Conservation (phyloP, 2,329 filamentous ascomycete genomes). For the Aspergillus jensenii region DNA sequence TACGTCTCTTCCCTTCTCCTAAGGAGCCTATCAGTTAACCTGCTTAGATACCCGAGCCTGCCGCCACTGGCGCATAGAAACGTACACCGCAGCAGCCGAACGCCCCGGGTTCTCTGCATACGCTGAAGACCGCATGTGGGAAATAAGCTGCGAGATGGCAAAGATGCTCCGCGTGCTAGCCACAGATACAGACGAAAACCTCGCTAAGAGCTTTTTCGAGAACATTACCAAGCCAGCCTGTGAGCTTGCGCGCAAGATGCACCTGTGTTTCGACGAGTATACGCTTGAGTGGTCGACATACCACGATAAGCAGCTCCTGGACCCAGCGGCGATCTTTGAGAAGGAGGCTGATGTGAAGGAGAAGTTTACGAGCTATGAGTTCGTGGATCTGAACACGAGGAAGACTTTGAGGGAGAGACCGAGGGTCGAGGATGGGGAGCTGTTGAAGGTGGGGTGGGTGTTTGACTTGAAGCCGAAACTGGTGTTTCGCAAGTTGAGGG, state of each 20-base stretch:
- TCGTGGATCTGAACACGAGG: not conserved
- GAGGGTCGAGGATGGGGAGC: not conserved
- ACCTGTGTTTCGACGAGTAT: conserved; percentile 5
- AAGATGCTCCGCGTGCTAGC: not conserved
- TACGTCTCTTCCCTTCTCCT: not conserved
- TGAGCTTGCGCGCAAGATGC: not conserved
- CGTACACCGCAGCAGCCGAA: not conserved
- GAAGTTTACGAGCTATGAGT: not conserved
- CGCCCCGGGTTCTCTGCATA: not conserved
- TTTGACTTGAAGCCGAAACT: conserved; percentile 5
- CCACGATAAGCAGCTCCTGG: not conserved
- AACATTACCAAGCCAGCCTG: not conserved
- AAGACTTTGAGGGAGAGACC: not conserved
- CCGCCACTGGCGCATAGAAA: conserved; percentile 7
- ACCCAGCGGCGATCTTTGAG: not conserved
- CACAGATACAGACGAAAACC: not conserved
- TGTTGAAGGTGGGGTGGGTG: not conserved
- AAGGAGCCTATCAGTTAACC: not conserved
- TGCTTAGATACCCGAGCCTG: not conserved
- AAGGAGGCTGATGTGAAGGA: not conserved
- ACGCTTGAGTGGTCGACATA: not conserved
- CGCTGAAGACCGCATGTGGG: not conserved
- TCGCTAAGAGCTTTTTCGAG: not conserved
- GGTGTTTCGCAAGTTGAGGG: conserved; percentile 4
- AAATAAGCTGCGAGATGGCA: not conserved